Conservation (phyloP, 1,139 yeast species). For the Maudiozyma humilis region DNA sequence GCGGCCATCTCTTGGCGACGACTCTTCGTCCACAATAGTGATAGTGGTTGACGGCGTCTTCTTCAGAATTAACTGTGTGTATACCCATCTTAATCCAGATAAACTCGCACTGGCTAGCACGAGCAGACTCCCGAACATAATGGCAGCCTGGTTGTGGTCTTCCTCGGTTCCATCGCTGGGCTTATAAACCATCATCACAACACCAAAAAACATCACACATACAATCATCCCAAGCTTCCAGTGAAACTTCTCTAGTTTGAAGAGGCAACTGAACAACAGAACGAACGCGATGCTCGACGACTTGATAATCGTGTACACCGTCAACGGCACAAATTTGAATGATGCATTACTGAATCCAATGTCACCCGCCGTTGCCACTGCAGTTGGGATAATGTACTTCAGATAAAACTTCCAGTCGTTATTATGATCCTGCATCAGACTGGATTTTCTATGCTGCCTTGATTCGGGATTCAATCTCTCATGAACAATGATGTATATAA, state of each 20-base stretch:
- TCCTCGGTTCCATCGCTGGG: slow-evolving; percentile 28
- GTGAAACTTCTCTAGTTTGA: slow-evolving; percentile 65
- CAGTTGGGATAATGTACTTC: slow-evolving; percentile 68
- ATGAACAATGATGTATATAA: slow-evolving; percentile 17
- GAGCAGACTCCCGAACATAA: slow-evolving; percentile 53
- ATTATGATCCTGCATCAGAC: neutral
- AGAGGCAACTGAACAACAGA: slow-evolving; percentile 71
- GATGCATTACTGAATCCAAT: slow-evolving; percentile 89
- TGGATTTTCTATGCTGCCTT: neutral
- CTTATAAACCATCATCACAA: slow-evolving; percentile 68
- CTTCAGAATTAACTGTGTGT: slow-evolving; percentile 67
- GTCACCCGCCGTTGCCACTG: slow-evolving; percentile 83
- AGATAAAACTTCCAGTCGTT: slow-evolving; percentile 35
- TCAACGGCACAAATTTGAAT: slow-evolving; percentile 65
- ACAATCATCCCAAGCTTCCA: slow-evolving; percentile 63
- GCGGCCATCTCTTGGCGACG: neutral
- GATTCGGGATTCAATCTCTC: slow-evolving; percentile 3
- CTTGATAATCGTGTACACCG: slow-evolving; percentile 88
- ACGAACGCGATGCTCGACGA: slow-evolving; percentile 84
- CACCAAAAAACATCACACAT: slow-evolving; percentile 69
- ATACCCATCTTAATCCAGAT: slow-evolving; percentile 91
- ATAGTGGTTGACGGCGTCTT: slow-evolving; percentile 5
- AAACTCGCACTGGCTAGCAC: slow-evolving; percentile 73
- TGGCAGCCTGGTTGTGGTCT: slow-evolving; percentile 13
- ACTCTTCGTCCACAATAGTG: neutral